Evolutionary conservation across 139 green algal species (phyloP).

Genomic region (Picochlorum costavermella): DNA sequence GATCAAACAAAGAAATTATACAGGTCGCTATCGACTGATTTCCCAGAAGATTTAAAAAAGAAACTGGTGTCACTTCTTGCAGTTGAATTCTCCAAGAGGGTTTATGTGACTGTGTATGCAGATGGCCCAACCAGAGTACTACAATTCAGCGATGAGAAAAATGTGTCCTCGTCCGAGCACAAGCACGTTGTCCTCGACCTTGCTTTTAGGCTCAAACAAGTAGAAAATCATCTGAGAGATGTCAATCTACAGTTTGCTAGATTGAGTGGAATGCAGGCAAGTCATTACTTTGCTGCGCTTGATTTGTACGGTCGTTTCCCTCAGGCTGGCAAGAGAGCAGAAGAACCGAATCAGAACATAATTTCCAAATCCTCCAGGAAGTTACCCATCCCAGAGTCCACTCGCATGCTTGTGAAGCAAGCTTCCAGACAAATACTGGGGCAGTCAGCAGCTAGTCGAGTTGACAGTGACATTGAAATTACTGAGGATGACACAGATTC

Average conservation of each 20-base stretch:
- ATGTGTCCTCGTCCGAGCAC: constrained; percentile 33
- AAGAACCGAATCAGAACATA: background rate
- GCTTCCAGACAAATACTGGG: constrained; percentile 10
- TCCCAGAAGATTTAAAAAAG: constrained; percentile 38
- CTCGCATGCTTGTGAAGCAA: background rate
- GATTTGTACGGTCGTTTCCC: constrained; percentile 41
- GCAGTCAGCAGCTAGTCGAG: background rate
- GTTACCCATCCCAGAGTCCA: constrained; percentile 14
- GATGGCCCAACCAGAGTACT: constrained; percentile 81
- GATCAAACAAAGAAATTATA: constrained; percentile 6
- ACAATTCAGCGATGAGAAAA: constrained; percentile 64
- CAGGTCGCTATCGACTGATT: constrained; percentile 13
- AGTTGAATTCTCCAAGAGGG: constrained; percentile 43
- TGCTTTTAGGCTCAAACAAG: constrained; percentile 40
- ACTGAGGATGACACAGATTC: no score
- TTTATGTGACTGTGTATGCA: constrained; percentile 75
- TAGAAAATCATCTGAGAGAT: constrained; percentile 35
- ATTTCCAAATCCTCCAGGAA: constrained; percentile 7
- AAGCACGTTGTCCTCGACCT: constrained; percentile 53
- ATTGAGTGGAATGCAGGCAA: constrained; percentile 29
- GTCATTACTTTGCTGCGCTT: constrained; percentile 13
- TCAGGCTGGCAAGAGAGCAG: background rate
- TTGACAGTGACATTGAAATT: no score
- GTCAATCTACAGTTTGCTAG: constrained; percentile 35
- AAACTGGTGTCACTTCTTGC: constrained; percentile 40